Evolutionary conservation across 2,329 filamentous ascomycete genomes (phyloP).

Genomic region (Colletotrichum brevisporum): DNA sequence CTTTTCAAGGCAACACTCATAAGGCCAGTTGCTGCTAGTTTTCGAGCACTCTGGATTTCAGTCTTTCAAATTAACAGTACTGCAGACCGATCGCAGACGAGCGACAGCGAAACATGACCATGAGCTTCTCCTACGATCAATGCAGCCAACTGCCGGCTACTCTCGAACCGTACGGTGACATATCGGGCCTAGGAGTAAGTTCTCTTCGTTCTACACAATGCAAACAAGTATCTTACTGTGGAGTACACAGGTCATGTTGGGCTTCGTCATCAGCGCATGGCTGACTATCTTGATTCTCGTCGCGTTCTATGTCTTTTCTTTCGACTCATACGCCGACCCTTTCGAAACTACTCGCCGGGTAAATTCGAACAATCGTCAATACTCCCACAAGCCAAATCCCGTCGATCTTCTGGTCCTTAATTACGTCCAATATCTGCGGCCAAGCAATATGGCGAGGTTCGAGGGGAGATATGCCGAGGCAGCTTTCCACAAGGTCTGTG

Average conservation of each 20-base stretch:
- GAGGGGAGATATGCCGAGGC: not conserved
- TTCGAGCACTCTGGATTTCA: no score
- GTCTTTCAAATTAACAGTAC: no score
- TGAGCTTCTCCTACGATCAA: not conserved
- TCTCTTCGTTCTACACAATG: not conserved
- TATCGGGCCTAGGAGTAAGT: slow-evolving; percentile 18
- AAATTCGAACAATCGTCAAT: not conserved
- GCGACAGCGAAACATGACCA: no score
- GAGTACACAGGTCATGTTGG: not conserved
- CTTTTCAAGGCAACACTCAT: no score
- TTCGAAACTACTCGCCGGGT: not conserved
- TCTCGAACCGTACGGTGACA: slow-evolving; percentile 13
- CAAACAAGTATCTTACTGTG: not conserved
- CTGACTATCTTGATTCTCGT: slow-evolving; percentile 6
- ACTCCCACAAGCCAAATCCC: not conserved
- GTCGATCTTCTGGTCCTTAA: not conserved
- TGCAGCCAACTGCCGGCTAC: slow-evolving; percentile 1
- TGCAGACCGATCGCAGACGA: no score
- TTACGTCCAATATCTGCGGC: not conserved
- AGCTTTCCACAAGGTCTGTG: slow-evolving; percentile 10
- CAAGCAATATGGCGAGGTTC: not conserved
- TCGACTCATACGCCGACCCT: slow-evolving; percentile 3
- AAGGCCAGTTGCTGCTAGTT: no score
- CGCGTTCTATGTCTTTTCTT: not conserved
- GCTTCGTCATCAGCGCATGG: slow-evolving; percentile 10